phyloP scores from a whole-genome alignment of 768 basidiomycete species.

The Rhizopogon sp. region DNA sequence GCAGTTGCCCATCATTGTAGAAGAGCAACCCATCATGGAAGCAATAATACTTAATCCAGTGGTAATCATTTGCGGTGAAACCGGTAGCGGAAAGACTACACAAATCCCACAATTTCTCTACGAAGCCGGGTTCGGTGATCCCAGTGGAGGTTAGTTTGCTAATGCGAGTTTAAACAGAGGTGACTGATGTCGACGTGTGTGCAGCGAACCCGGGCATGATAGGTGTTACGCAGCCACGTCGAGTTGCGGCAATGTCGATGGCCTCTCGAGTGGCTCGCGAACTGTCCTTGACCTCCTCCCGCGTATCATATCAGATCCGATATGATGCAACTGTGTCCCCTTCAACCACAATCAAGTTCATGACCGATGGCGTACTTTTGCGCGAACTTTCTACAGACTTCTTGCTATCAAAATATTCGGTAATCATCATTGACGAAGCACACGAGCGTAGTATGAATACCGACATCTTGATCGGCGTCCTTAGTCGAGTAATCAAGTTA shows the following conservation, averaged over 20 bases:
- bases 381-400: constrained; percentile 92
- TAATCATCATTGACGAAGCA: constrained; percentile 96
- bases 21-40: constrained; percentile 95
- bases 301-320: constrained; percentile 95
- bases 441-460: constrained; percentile 99
- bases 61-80: constrained; percentile 76
- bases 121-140: constrained; percentile 89
- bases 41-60: constrained; percentile 83
- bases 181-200: constrained; percentile 5
- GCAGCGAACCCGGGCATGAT: constrained; percentile 97
- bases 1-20: constrained; percentile 82
- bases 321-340: constrained; percentile 93
- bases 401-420: constrained; percentile 88
- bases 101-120: constrained; percentile 98
- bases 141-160: constrained; percentile 61
- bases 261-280: constrained; percentile 91
- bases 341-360: constrained; percentile 93
- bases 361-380: constrained; percentile 97
- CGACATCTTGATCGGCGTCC: constrained; percentile 92
- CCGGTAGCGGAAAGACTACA: constrained; percentile 97
- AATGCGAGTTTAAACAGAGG: background rate
- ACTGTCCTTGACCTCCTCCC: constrained; percentile 73
- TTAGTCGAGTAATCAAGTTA: constrained; percentile 89
- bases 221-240: constrained; percentile 93
- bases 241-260: constrained; percentile 97